Evolutionary conservation across 2,329 filamentous ascomycete genomes (phyloP).

Genomic region (Monilinia laxa): DNA sequence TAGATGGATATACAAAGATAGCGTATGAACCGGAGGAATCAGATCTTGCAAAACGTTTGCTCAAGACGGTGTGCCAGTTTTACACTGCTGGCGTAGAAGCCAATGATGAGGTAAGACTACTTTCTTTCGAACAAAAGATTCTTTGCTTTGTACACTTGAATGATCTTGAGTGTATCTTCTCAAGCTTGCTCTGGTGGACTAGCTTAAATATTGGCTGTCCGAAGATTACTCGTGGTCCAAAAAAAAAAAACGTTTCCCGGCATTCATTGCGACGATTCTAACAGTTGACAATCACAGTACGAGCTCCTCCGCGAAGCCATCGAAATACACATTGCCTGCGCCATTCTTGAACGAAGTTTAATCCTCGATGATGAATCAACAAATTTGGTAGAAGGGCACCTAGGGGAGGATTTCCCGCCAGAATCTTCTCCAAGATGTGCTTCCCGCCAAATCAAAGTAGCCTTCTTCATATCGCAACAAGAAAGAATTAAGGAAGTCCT

Average conservation of each 20-base stretch:
- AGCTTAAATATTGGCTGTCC: not conserved
- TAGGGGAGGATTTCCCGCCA: slow-evolving; percentile 32
- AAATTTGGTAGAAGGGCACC: slow-evolving; percentile 30
- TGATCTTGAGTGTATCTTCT: not conserved
- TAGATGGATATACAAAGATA: slow-evolving; percentile 30
- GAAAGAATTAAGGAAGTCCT: slow-evolving; percentile 36
- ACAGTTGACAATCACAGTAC: slow-evolving; percentile 28
- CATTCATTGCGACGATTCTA: not conserved
- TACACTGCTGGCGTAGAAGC: slow-evolving; percentile 31
- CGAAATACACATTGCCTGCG: slow-evolving; percentile 37
- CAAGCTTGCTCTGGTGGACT: not conserved
- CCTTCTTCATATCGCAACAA: slow-evolving; percentile 37
- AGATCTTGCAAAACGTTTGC: slow-evolving; percentile 33
- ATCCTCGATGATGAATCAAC: slow-evolving; percentile 35
- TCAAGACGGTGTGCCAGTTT: slow-evolving; percentile 31
- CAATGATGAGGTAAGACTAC: slow-evolving; percentile 33
- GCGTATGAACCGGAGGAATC: slow-evolving; percentile 36
- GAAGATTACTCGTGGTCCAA: not conserved
- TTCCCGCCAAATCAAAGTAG: slow-evolving; percentile 39
- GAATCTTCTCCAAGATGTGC: slow-evolving; percentile 35
- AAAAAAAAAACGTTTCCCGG: not conserved
- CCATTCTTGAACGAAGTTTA: slow-evolving; percentile 38
- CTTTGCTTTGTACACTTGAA: not conserved
- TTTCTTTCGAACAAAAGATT: not conserved
- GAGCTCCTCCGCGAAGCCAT: slow-evolving; percentile 36